Conservation (phyloP, 129 eudicot species). For the Saussurea involucrata region DNA sequence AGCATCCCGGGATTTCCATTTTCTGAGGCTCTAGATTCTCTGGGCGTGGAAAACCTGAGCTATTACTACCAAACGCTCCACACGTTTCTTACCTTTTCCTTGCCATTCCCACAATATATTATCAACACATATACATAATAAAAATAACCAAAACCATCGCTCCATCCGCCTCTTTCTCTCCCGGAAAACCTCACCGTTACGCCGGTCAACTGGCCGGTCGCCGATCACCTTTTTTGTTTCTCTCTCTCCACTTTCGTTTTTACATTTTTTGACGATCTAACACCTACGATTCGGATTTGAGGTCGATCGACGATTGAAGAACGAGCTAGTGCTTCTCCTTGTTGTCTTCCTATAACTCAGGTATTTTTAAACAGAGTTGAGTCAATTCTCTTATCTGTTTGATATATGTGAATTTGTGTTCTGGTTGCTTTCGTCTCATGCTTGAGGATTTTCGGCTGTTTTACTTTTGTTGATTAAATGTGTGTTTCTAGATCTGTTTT, state of each 20-base stretch:
- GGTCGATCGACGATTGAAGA: not conserved
- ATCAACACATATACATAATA: not conserved
- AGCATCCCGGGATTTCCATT: not conserved
- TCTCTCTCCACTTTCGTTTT: not conserved
- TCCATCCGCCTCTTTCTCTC: not conserved
- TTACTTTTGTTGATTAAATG: not conserved
- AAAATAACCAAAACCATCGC: not conserved
- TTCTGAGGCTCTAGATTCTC: constrained; percentile 1
- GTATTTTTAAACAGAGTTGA: not conserved
- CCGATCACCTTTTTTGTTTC: constrained; percentile 4
- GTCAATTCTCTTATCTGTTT: not conserved
- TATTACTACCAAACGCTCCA: not conserved
- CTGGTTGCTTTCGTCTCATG: not conserved
- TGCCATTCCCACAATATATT: not conserved
- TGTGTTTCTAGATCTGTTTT: not conserved
- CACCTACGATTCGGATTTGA: not conserved
- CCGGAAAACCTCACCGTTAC: not conserved
- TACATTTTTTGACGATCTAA: not conserved
- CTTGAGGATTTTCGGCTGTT: not conserved
- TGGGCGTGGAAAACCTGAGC: constrained; percentile 12
- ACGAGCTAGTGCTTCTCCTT: not conserved
- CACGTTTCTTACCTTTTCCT: constrained; percentile 10
- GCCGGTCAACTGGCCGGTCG: not conserved
- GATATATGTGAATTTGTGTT: not conserved
- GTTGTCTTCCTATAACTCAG: constrained; percentile 1